These are phyloP conservation scores for Gloeophyllum trabeum DNA, from an alignment of 768 basidiomycete species.

Conservation along the genomic window DNA sequence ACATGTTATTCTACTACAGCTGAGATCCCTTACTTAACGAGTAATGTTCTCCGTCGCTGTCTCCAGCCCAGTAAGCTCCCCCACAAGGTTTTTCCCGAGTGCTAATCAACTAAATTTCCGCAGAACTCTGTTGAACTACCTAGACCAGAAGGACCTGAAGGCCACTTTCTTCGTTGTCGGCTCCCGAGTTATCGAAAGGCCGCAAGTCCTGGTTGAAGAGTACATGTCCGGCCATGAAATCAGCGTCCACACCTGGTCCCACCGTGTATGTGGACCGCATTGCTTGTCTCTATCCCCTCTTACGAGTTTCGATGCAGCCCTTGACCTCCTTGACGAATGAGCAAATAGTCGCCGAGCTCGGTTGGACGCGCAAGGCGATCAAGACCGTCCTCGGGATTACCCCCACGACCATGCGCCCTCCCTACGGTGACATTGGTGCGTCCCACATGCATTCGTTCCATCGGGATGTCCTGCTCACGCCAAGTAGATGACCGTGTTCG, in stretches of 20 bases:
- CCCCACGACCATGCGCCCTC: constrained; percentile 70
- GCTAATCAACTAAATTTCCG: background rate
- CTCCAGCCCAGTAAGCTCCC: constrained; percentile 36
- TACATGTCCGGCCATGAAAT: constrained; percentile 77
- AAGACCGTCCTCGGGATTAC: constrained; percentile 64
- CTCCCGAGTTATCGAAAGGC: constrained; percentile 72
- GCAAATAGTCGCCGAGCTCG: constrained; percentile 87
- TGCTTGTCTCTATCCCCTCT: constrained; percentile 16
- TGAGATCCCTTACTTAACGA: constrained; percentile 5
- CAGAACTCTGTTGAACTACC: constrained; percentile 64
- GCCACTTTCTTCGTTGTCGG: constrained; percentile 92
- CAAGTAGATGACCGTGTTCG: constrained; percentile 80
- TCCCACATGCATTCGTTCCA: background rate
- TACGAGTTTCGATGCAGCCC: constrained; percentile 23
- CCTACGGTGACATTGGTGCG: constrained; percentile 70
- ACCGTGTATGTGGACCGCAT: constrained; percentile 32
- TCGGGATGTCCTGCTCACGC: constrained; percentile 2
- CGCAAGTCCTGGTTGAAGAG: constrained; percentile 64
- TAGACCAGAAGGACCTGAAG: constrained; percentile 46
- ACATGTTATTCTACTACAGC: background rate
- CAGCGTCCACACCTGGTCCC: constrained; percentile 88
- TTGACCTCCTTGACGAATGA: constrained; percentile 65
- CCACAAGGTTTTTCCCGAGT: background rate
- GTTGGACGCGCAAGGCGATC: constrained; percentile 86
- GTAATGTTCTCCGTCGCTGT: constrained; percentile 6